Conservation (phyloP, 352 stramenopile genomes). For the Pythium chondricola region DNA sequence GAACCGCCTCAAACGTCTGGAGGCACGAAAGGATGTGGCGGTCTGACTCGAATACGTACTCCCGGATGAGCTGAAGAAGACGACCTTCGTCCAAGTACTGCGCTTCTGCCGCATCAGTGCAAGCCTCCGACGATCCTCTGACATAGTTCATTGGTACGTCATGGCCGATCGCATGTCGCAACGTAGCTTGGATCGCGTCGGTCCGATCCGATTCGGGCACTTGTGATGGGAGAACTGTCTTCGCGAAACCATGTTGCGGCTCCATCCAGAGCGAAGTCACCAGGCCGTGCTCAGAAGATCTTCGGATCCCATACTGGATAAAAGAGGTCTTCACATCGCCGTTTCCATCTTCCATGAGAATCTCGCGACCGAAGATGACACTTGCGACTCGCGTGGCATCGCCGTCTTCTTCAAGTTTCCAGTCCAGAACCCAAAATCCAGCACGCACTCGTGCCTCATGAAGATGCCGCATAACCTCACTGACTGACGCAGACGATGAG, state of each 20-base stretch:
- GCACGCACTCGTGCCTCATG: constrained; percentile 63
- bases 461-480: constrained; percentile 63
- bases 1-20: constrained; percentile 75
- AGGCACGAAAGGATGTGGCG: constrained; percentile 75
- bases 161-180: constrained; percentile 69
- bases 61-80: constrained; percentile 62
- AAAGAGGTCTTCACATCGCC: constrained; percentile 64
- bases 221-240: constrained; percentile 33
- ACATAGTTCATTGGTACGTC: constrained; percentile 45
- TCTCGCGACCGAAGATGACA: constrained; percentile 77
- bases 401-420: constrained; percentile 57
- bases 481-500: constrained; percentile 35
- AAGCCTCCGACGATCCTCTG: constrained; percentile 1
- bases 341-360: constrained; percentile 79
- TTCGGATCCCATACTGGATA: constrained; percentile 73
- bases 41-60: constrained; percentile 71
- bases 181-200: constrained; percentile 60
- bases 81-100: constrained; percentile 68
- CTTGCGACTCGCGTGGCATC: constrained; percentile 46
- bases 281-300: constrained; percentile 68
- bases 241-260: constrained; percentile 69
- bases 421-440: constrained; percentile 82
- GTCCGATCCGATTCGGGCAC: constrained; percentile 26
- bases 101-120: constrained; percentile 18
- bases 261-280: constrained; percentile 89